Evolutionary conservation across 257 asterid genomes (phyloP).

Genomic region (Solanum paucissectum): DNA sequence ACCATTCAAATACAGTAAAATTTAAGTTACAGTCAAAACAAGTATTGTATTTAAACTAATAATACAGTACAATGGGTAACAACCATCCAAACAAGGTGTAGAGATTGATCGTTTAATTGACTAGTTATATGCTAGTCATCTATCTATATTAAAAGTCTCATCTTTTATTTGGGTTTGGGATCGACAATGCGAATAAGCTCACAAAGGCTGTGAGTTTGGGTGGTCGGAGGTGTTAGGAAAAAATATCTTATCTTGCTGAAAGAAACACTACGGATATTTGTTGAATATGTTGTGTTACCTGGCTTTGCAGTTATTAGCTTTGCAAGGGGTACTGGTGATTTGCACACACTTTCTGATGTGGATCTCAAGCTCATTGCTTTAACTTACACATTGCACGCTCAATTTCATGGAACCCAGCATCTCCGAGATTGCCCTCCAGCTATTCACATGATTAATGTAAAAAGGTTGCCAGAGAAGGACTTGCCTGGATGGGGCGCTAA

Average conservation of each 20-base stretch:
- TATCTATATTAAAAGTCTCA: neutral
- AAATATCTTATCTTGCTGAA: neutral
- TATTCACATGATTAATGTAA: constrained; percentile 63
- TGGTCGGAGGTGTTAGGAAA: neutral
- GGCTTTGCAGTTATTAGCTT: constrained; percentile 57
- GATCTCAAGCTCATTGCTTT: constrained; percentile 95
- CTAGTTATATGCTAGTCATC: neutral
- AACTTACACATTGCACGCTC: constrained; percentile 73
- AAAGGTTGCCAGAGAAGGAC: constrained; percentile 90
- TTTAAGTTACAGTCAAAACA: neutral
- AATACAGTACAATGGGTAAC: neutral
- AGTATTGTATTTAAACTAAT: neutral
- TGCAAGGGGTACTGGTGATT: constrained; percentile 95
- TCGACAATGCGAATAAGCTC: neutral
- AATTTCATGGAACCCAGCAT: constrained; percentile 73
- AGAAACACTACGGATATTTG: neutral
- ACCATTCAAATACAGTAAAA: too few relatives aligned
- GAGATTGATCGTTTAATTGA: neutral
- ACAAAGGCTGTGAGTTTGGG: neutral
- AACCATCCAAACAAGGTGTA: neutral
- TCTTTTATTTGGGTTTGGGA: neutral
- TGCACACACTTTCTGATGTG: constrained; percentile 96
- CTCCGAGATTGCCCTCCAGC: constrained; percentile 81
- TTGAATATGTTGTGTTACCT: neutral
- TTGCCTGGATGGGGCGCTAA: constrained; percentile 98